These are phyloP conservation scores for Carex arenaria DNA, from an alignment of 202 grass and related monocot species.

Conservation along the genomic window DNA sequence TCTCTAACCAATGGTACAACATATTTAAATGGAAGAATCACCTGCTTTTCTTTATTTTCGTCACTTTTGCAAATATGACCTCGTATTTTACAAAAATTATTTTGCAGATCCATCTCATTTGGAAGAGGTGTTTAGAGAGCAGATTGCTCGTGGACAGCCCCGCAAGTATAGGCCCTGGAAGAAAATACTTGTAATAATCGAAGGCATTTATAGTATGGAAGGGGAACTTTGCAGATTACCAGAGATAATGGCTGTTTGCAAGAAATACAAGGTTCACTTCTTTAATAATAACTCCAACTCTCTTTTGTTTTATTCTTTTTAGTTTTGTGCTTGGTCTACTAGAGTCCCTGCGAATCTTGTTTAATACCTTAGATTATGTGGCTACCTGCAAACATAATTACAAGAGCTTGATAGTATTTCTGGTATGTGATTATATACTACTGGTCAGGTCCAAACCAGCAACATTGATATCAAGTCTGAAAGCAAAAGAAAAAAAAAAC, in stretches of 20 bases:
- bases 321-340: not conserved
- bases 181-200: conserved; percentile 93
- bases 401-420: not conserved
- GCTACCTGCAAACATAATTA: not conserved
- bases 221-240: conserved; percentile 88
- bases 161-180: conserved; percentile 91
- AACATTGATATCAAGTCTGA: not conserved
- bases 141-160: conserved; percentile 73
- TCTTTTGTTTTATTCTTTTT: not conserved
- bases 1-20: not conserved
- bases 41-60: not conserved
- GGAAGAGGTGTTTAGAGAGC: conserved; percentile 90
- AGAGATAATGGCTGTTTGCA: conserved; percentile 88
- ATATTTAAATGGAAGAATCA: not conserved
- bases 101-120: conserved; percentile 70
- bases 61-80: conserved; percentile 3
- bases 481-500: too few relatives aligned
- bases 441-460: not conserved
- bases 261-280: conserved; percentile 74
- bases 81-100: not conserved
- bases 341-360: not conserved
- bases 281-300: not conserved
- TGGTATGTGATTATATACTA: too few relatives aligned
- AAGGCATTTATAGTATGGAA: conserved; percentile 99
- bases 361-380: not conserved